Evolutionary conservation across 352 stramenopile species (phyloP), one percentile per base, ranked within the genome.

Genomic region (Phytophthora gonapodyides): DNA sequence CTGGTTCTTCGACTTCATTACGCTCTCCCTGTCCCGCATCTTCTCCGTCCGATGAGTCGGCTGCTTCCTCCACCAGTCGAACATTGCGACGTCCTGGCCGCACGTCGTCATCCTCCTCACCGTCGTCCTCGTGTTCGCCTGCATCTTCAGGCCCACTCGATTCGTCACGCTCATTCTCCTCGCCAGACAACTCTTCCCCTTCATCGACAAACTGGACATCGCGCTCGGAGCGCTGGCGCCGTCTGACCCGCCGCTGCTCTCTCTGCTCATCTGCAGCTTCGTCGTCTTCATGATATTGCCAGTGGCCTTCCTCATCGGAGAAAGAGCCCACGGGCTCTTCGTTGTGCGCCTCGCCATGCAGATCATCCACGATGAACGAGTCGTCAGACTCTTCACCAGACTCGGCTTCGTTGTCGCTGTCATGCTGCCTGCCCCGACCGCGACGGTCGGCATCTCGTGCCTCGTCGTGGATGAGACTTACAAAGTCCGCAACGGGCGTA

Each of bases 291-390:
- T 69, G 36, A 16, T 55, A 71, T 10, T 65, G 44, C 55, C 50
- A 67, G 0, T 56, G 56, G 13, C 34, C 60, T 52, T 82, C 70
- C 21, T 73, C 63, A 44, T 71, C 56, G 2, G 63, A 81, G 54
- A 81, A 78, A 8, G 42, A 35, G 31, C 64, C 61, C 11, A 47
- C 40, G 8, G 48, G 50, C 38, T 69, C 48, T 0, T 76, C 68
- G 13, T 67, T 36, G 2, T 64, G 44, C 51, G 36, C 47, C 6
- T 64, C 68, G 17, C 55, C 52, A 11, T 67, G 64, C 24, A 83
- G 56, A 33, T 88, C 78, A 40, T 88, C 71, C 10, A 88, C 80
- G 37, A 92, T 87, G 30, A 92, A 92, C 11, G 78, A 92, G 54
- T 90, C 75, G 16, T 92, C 77, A 3, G 73, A 84, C n/a, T 80